Evolutionary conservation across 2,329 filamentous ascomycete species (phyloP), one percentile per base, ranked within the genome.

Genomic region (Phialophora macrospora): DNA sequence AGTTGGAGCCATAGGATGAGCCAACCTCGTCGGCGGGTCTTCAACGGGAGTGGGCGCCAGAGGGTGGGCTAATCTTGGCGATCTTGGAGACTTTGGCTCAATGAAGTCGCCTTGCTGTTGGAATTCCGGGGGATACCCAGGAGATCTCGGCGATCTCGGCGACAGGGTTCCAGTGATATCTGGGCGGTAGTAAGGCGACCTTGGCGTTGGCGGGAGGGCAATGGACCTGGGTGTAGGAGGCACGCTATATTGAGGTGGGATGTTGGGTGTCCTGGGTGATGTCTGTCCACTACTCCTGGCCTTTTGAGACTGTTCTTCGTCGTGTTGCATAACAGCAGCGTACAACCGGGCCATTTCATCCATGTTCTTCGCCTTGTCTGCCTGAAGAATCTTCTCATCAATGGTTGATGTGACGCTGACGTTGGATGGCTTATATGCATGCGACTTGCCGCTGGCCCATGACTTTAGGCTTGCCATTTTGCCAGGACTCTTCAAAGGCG

Each of bases 281-380:
- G 66, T 63, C 48, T 66, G 67, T 14, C 60, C 60, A 58, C 68
- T 71, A 54, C 62, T 69, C 12, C 62, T 63, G 54, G 65, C 62
- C 26, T 64, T 66, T 30, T 63, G 49, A 14, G 62, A 58, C 59
- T 81, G 83, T 68, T 81, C 79, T 54, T 82, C 84, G 70, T 97
- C 93, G 72, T 96, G 91, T 77, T 93, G 92, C 88, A 97, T 90
- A 69, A 97, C 93, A 71, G 93, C 90, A 68, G 89, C 92, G 79
- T 97, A 98, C 76, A 98, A 88, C 73, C 91, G 88, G 77, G 97
- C 93, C 77, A 97, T 88, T 76, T 97, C 91, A 70, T 89, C 84
- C 77, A 95, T 88, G 69, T 91, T 88, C 80, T 89, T 89, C 74
- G 85, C 83, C 75, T 85, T 87, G 78, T 97, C 91, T 66, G 86